phyloP scores from a whole-genome alignment of 768 basidiomycete species.

The Suillus tomentosus region DNA sequence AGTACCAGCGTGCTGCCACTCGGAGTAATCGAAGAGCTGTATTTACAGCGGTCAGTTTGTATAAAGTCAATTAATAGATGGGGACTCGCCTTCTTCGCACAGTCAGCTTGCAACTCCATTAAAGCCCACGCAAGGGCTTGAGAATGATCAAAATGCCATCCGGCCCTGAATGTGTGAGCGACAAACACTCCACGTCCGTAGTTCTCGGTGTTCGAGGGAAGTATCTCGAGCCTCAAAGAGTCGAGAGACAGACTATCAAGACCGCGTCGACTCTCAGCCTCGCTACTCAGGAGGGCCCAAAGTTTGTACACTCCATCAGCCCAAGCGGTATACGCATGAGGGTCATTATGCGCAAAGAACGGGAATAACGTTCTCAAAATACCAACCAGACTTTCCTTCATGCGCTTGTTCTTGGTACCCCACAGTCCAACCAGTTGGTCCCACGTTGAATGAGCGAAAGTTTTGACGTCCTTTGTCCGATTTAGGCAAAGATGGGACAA shows the following conservation, averaged over 20 bases:
- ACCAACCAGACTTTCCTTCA: slow-evolving; percentile 82
- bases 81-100: slow-evolving; percentile 58
- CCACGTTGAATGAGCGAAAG: slow-evolving; percentile 67
- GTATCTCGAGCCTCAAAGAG: slow-evolving; percentile 56
- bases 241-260: slow-evolving; percentile 67
- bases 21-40: slow-evolving; percentile 67
- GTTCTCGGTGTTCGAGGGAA: slow-evolving; percentile 18
- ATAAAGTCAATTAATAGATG: slow-evolving; percentile 5
- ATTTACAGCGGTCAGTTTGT: slow-evolving; percentile 10
- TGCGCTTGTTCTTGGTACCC: slow-evolving; percentile 71
- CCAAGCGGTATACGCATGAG: slow-evolving; percentile 37
- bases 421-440: slow-evolving; percentile 67
- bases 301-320: slow-evolving; percentile 52
- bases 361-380: slow-evolving; percentile 73
- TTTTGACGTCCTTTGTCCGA: slow-evolving; percentile 53
- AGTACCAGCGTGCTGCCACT: slow-evolving; percentile 48
- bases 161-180: slow-evolving; percentile 68
- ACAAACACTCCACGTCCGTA: slow-evolving; percentile 48
- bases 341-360: slow-evolving; percentile 47
- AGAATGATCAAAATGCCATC: slow-evolving; percentile 65
- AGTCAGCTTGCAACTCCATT: slow-evolving; percentile 80
- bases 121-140: slow-evolving; percentile 82
- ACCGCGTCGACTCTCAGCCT: slow-evolving; percentile 66
- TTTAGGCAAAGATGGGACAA: slow-evolving; percentile 83
- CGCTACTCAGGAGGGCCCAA: slow-evolving; percentile 58